Evolutionary conservation across 2,329 filamentous ascomycete genomes (phyloP), one percentile per base, ranked within the genome.

Genomic region (Cordyceps javanica): DNA sequence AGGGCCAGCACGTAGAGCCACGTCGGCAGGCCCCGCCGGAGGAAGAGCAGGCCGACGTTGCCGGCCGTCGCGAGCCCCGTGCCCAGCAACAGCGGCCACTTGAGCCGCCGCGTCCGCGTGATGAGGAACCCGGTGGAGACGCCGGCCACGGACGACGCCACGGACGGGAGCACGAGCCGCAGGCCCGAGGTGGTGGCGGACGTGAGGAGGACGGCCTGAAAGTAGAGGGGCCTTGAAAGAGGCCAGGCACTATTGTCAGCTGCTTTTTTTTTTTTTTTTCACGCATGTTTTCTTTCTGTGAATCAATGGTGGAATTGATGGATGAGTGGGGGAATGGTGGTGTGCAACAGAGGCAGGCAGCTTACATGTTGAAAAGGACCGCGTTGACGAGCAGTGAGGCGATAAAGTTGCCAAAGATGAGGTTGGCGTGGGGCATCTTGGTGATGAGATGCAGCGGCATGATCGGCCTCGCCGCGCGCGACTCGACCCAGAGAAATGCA

Each of bases 151-250:
- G 83, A 84, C 28, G 82, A 71, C 2, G 79, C 80, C 26, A 85
- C 63, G 0, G 84, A 83, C 5, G 86, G 84, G 7, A 86, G 75
- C 21, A 89, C 79, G 55, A 92, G 84, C 44, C 85, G 82, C 28
- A 91, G 80, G n/a, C 89, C 89, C 0, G 88, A 90, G 25, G 78
- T 75, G 0, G 88, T 90, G 16, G 89, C 85, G 6, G 78, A 81
- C 59, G 86, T 84, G 53, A 88, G 78, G 49, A 89, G 83, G 26
- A 90, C 87, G 38, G 85, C 87, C 68, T 90, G 88, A 72, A 90
- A 91, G 74, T 87, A 92, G 8, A 92, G 75, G 0, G 89, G 89
- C 6, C 83, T 83, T n/a, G 9, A 36, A 16, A 30, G n/a, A n/a
- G n/a, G n/a, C n/a, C n/a, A n/a, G n/a, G n/a, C n/a, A n/a, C n/a